A percentile compares a stretch with the other conserved stretches of the same genome.
These are phyloP conservation scores for Pogostemon cablin DNA, from an alignment of 257 asterid species.

Conservation along the genomic window DNA sequence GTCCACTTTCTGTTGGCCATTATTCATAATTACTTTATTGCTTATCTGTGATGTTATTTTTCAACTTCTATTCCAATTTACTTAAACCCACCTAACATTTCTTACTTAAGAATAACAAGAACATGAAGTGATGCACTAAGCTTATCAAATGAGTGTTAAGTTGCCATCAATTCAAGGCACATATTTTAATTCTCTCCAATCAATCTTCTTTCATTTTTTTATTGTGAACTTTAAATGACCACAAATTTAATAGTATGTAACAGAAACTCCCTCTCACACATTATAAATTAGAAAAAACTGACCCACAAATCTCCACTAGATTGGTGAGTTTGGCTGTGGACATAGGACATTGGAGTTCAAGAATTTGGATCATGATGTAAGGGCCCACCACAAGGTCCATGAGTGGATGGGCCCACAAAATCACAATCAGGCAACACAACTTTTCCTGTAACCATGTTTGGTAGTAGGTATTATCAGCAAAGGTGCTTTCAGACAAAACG, in stretches of 20 bases:
- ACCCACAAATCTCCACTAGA: neutral
- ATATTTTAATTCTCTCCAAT: neutral
- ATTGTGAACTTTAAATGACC: neutral
- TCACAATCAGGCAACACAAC: constrained; percentile 18
- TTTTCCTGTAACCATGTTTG: constrained; percentile 24
- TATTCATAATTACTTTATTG: constrained; percentile 32
- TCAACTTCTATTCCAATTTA: constrained; percentile 20
- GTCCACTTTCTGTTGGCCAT: constrained; percentile 26
- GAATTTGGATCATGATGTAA: neutral
- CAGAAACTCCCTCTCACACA: neutral
- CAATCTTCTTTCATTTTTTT: neutral
- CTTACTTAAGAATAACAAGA: constrained; percentile 20
- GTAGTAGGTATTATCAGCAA: constrained; percentile 36
- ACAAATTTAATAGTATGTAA: constrained; percentile 24
- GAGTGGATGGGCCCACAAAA: constrained; percentile 29
- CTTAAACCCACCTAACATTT: constrained; percentile 35
- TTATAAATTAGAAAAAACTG: neutral
- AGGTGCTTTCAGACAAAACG: constrained; percentile 18
- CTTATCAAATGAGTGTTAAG: constrained; percentile 24
- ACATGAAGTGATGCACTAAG: neutral
- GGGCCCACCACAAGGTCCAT: neutral
- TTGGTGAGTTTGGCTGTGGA: neutral
- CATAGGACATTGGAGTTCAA: neutral
- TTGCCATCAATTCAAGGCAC: neutral
- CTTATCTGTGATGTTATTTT: constrained; percentile 22